phyloP scores from a whole-genome alignment of 1,284 basidiomycete species.

The Moniliophthora roreri region DNA sequence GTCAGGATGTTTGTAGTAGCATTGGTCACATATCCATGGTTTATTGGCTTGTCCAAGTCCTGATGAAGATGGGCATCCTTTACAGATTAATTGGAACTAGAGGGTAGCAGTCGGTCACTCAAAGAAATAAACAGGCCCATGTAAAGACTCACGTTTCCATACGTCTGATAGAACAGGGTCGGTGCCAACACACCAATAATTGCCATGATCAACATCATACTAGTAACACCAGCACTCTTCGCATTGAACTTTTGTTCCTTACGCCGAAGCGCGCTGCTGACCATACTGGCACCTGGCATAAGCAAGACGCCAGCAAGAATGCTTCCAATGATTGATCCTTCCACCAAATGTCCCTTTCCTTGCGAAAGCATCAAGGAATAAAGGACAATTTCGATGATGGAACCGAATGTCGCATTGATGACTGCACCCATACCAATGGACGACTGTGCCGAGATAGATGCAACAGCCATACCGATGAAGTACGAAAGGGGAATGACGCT shows the following conservation, averaged over 20 bases:
- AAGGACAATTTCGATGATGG: slow-evolving; percentile 95
- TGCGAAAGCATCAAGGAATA: slow-evolving; percentile 89
- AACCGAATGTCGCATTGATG: slow-evolving; percentile 99
- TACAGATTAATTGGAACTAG: slow-evolving; percentile 92
- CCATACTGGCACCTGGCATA: slow-evolving; percentile 98
- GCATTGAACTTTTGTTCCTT: slow-evolving; percentile 99
- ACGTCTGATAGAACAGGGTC: slow-evolving; percentile 98
- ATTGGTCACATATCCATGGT: slow-evolving; percentile 88
- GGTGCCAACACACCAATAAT: slow-evolving; percentile 97
- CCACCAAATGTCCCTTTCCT: slow-evolving; percentile 91
- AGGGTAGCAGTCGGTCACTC: slow-evolving; percentile 1
- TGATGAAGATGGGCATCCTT: slow-evolving; percentile 75
- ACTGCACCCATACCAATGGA: slow-evolving; percentile 99
- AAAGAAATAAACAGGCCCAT: background rate
- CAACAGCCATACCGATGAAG: slow-evolving; percentile 99
- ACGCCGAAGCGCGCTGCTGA: slow-evolving; percentile 85
- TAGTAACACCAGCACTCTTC: slow-evolving; percentile 96
- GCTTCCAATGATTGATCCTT: slow-evolving; percentile 95
- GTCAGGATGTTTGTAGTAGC: slow-evolving; percentile 94
- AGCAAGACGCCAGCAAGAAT: slow-evolving; percentile 93
- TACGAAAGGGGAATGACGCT: slow-evolving; percentile 97
- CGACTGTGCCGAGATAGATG: slow-evolving; percentile 96
- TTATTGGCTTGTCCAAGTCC: slow-evolving; percentile 33
- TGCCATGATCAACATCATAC: slow-evolving; percentile 99
- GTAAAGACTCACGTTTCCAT: slow-evolving; percentile 81